phyloP scores from a whole-genome alignment of 2,329 filamentous ascomycete species.

The Pestalotiopsis sp. region DNA sequence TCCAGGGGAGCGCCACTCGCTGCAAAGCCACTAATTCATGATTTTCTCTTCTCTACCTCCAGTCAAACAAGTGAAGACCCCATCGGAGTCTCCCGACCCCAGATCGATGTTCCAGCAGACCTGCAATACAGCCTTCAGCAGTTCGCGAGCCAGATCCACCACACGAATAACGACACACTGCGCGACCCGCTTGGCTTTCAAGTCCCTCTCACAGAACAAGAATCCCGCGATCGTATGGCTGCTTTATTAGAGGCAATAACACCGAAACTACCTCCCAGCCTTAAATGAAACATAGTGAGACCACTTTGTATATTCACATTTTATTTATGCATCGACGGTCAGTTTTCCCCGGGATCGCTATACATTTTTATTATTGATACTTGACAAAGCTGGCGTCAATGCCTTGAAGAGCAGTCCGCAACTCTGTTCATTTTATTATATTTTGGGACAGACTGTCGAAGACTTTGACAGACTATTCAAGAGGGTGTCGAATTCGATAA shows the following conservation, averaged over 20 bases:
- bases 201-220: not conserved
- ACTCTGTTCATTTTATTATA: not conserved
- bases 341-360: not conserved
- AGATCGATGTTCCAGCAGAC: not conserved
- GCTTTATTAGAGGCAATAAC: not conserved
- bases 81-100: not conserved
- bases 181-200: not conserved
- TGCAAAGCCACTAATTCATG: not conserved
- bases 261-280: not conserved
- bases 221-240: not conserved
- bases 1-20: not conserved
- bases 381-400: not conserved
- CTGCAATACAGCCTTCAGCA: not conserved
- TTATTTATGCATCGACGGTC: not conserved
- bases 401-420: not conserved
- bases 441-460: not conserved
- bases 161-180: not conserved
- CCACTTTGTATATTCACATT: too few species aligned
- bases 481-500: not conserved
- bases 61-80: not conserved
- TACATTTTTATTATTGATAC: not conserved
- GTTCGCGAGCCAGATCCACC: not conserved
- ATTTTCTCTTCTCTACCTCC: not conserved
- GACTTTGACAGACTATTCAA: not conserved
- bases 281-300: not conserved